Conservation (phyloP, 2,329 filamentous ascomycete genomes). For the Aspergillus candidus region DNA sequence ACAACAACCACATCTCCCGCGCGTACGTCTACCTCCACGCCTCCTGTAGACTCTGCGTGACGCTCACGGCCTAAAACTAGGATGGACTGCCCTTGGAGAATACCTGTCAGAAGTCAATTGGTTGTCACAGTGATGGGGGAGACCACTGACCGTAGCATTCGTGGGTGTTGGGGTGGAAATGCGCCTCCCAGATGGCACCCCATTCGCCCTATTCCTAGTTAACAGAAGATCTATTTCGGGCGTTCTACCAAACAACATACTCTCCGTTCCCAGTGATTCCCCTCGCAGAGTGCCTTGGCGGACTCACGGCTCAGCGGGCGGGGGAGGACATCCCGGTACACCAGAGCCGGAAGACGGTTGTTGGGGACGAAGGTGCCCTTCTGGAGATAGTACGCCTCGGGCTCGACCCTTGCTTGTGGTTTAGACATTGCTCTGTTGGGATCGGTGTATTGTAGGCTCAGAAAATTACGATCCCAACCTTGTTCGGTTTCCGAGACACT, state of each 20-base stretch:
- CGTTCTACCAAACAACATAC: background rate
- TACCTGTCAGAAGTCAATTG: too few relatives aligned
- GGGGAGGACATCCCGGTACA: conserved; percentile 1
- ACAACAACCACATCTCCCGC: conserved; percentile 5
- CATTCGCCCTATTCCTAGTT: background rate
- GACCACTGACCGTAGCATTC: background rate
- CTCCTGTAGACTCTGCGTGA: background rate
- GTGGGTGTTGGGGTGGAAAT: conserved; percentile 4
- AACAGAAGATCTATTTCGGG: too few relatives aligned
- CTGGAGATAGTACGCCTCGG: background rate
- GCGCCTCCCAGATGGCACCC: conserved; percentile 1
- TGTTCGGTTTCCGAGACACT: too few relatives aligned
- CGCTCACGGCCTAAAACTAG: background rate
- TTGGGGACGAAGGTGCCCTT: conserved; percentile 1
- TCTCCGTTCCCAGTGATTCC: conserved; percentile 2
- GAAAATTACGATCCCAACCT: too few relatives aligned
- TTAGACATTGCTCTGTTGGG: background rate
- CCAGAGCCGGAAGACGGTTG: background rate
- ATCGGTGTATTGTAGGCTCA: too few relatives aligned
- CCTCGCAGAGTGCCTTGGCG: conserved; percentile 1
- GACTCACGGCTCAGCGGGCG: background rate
- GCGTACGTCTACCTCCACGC: conserved; percentile 4
- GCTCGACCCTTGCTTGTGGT: background rate
- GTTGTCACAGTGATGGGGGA: too few relatives aligned
- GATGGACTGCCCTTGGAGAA: background rate